These are phyloP conservation scores for Ganoderma multipileum DNA, from an alignment of 1,284 basidiomycete genomes.

Conservation along the genomic window DNA sequence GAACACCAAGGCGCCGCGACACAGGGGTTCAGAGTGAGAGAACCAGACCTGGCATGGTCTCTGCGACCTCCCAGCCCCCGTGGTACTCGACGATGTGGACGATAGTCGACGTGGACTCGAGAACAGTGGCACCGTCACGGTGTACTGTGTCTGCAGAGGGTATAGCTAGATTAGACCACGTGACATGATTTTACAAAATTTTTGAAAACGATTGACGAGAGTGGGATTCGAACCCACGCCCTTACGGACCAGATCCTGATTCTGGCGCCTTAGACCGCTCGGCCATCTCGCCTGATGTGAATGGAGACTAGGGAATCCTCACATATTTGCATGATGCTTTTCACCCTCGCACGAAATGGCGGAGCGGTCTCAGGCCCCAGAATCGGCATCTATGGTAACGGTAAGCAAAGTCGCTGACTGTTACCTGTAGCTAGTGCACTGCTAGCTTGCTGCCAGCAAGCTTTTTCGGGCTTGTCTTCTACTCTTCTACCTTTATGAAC, in stretches of 20 bases:
- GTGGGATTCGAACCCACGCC: conserved; percentile 54
- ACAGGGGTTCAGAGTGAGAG: background rate
- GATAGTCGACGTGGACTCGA: conserved; percentile 13
- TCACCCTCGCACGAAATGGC: too few relatives aligned
- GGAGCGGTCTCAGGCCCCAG: conserved; percentile 31
- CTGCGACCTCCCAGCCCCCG: background rate
- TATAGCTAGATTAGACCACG: conserved; percentile 55
- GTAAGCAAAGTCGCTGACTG: too few relatives aligned
- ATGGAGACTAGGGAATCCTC: background rate
- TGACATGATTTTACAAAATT: conserved; percentile 53
- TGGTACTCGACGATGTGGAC: background rate
- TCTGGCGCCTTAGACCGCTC: conserved; percentile 32
- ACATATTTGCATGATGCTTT: too few relatives aligned
- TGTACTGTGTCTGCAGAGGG: too few relatives aligned
- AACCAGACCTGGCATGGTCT: background rate
- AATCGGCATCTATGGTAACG: conserved; percentile 38
- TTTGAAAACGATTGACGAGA: conserved; percentile 35
- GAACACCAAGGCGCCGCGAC: background rate
- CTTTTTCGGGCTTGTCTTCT: too few relatives aligned
- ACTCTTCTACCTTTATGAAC: too few relatives aligned
- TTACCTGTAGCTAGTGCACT: too few relatives aligned
- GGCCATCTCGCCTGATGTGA: conserved; percentile 16
- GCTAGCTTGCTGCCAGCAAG: too few relatives aligned
- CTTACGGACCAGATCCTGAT: conserved; percentile 43
- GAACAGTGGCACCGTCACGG: conserved; percentile 46